These are phyloP conservation scores for Styphnolobium japonicum DNA, from an alignment of 306 rosid species.

Conservation along the genomic window DNA sequence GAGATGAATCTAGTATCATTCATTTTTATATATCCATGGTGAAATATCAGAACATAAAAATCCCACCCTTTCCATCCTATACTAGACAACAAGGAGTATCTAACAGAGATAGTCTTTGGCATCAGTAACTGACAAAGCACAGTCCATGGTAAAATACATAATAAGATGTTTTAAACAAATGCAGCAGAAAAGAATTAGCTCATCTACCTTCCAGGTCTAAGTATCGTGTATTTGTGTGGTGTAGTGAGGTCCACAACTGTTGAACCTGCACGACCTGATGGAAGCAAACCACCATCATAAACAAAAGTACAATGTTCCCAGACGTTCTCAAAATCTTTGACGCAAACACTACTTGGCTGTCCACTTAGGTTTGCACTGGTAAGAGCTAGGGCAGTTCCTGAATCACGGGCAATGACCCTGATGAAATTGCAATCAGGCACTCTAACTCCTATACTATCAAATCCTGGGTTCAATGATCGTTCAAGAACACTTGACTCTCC, in stretches of 20 bases:
- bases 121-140: not conserved
- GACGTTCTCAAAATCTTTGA: conserved; percentile 70
- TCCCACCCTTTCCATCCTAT: not conserved
- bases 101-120: not conserved
- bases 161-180: not conserved
- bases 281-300: conserved; percentile 82
- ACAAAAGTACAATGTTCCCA: conserved; percentile 87
- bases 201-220: conserved; percentile 89
- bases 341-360: conserved; percentile 76
- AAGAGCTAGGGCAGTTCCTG: conserved; percentile 81
- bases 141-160: not conserved
- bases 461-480: conserved; percentile 82
- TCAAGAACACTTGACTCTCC: conserved; percentile 87
- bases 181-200: not conserved
- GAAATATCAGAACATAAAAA: conserved; percentile 5
- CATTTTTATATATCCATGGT: conserved; percentile 3
- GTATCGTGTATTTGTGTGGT: conserved; percentile 67
- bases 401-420: conserved; percentile 62
- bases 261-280: conserved; percentile 87
- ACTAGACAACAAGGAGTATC: not conserved
- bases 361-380: conserved; percentile 96
- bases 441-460: conserved; percentile 84
- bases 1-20: conserved; percentile 10
- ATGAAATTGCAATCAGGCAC: conserved; percentile 88
- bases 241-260: conserved; percentile 77